phyloP scores from a whole-genome alignment of 1,284 basidiomycete genomes.

The Ganoderma sinense region DNA sequence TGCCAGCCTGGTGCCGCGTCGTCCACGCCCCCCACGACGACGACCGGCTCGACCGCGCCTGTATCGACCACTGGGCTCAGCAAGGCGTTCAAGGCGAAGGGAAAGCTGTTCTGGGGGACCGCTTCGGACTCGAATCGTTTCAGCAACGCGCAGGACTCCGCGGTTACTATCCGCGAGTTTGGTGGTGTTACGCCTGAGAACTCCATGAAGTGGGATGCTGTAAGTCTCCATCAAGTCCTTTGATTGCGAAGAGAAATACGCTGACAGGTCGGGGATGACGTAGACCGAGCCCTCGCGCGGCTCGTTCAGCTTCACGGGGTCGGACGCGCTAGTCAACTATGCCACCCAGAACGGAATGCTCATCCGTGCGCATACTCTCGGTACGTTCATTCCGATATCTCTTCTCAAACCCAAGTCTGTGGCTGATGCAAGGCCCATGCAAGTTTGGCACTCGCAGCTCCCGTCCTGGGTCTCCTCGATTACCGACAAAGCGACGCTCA shows the following conservation, averaged over 20 bases:
- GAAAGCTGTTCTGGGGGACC: conserved; percentile 40
- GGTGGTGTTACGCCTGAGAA: conserved; percentile 47
- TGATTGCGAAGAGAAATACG: neutral
- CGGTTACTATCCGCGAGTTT: conserved; percentile 42
- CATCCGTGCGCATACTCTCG: conserved; percentile 56
- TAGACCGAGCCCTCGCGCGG: conserved; percentile 36
- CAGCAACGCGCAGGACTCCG: conserved; percentile 38
- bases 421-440: neutral
- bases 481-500: conserved; percentile 37
- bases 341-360: conserved; percentile 53
- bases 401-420: neutral
- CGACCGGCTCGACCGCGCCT: conserved; percentile 9
- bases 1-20: conserved; percentile 32
- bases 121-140: conserved; percentile 38
- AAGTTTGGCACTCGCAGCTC: conserved; percentile 58
- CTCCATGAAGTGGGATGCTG: conserved; percentile 49
- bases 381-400: conserved; percentile 14
- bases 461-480: conserved; percentile 50
- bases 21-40: conserved; percentile 17
- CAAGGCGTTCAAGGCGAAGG: conserved; percentile 35
- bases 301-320: conserved; percentile 47
- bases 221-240: conserved; percentile 18
- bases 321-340: conserved; percentile 55
- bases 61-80: conserved; percentile 33
- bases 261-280: neutral